Evolutionary conservation across 208 protist genomes (phyloP), one percentile per base, ranked within the genome.

Genomic region (Trypanosoma avium): DNA sequence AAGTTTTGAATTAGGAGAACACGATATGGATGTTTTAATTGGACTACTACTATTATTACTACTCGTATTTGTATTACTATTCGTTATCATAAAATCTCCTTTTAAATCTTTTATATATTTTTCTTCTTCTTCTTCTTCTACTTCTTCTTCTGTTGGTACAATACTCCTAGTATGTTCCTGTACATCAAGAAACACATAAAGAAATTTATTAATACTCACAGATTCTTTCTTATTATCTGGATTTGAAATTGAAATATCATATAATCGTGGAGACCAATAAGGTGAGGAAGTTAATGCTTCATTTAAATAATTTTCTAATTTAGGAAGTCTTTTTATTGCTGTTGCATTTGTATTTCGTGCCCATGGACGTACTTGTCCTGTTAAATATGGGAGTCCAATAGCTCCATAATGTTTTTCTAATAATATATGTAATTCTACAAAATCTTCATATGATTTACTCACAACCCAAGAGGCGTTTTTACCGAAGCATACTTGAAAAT

Each of bases 401-500:
- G 53, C 47, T 40, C 27, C 43, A 45, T 70, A 70, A 13, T 70
- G 46, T 33, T 47, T 50, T 54, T 63, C 55, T 15, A 70, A 40
- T 32, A 47, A 19, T 22, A 10, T n/a, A 30, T 70, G 55, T 19
- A 70, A 40, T 3, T 52, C 21, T n/a, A 52, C 54, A 52, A 70
- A 70, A 4, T 62, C 21, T 2, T 70, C 64, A 32, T 64, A 70
- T 8, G 54, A 59, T 35, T 55, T 61, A 15, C 35, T 57, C 26
- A 70, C 27, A 40, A 70, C 57, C 64, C 64, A 70, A 35, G 12
- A 7, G 17, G 2, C 26, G 19, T 30, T 13, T 1, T 21, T 26
- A 10, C 64, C 64, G 32, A 70, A 62, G 48, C 36, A 33, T 4
- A 70, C 64, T 27, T 42, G 55, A 49, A 70, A 63, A 13, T 70